Percentiles rank a stretch among this genome's conserved stretches.
These are phyloP conservation scores for Penicillium decumbens DNA, from an alignment of 2,329 filamentous ascomycete genomes.

Conservation along the genomic window DNA sequence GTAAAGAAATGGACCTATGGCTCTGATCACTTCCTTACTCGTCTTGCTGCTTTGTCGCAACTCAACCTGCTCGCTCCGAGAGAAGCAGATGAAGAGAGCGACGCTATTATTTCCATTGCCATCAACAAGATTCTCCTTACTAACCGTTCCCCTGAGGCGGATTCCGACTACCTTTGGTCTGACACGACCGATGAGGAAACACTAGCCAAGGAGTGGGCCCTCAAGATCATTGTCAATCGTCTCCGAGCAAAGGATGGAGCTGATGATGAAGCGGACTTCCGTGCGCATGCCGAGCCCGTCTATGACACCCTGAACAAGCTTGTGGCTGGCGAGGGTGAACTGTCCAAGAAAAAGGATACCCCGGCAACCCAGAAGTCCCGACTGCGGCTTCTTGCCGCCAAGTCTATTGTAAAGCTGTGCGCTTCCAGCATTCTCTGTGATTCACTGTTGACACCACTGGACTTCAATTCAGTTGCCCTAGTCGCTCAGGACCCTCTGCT, in stretches of 20 bases:
- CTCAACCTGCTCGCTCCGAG: constrained; percentile 70
- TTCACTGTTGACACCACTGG: constrained; percentile 62
- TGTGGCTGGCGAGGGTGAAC: constrained; percentile 70
- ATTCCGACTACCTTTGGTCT: constrained; percentile 63
- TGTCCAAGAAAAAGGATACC: constrained; percentile 70
- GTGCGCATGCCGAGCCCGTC: constrained; percentile 58
- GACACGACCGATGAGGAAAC: constrained; percentile 74
- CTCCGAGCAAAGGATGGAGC: constrained; percentile 61
- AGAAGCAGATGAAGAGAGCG: constrained; percentile 66
- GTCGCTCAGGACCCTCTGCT: constrained; percentile 72
- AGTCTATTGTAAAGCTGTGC: constrained; percentile 78
- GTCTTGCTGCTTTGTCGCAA: constrained; percentile 53
- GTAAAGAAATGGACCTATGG: constrained; percentile 71
- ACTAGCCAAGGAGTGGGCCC: constrained; percentile 73
- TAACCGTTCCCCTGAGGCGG: constrained; percentile 53
- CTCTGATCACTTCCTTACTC: constrained; percentile 65
- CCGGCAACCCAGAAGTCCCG: constrained; percentile 72
- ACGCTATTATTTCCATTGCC: constrained; percentile 73
- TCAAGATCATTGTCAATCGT: constrained; percentile 82
- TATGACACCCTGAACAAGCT: constrained; percentile 75
- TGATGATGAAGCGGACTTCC: constrained; percentile 42
- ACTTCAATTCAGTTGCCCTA: constrained; percentile 77
- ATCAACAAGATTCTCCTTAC: constrained; percentile 69
- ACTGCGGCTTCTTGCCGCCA: constrained; percentile 76
- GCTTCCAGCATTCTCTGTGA: constrained; percentile 68